Percentiles rank a stretch among this genome's conserved stretches.
Conservation (phyloP, 2,329 filamentous ascomycete species). For the Tolypocladium tundrense region DNA sequence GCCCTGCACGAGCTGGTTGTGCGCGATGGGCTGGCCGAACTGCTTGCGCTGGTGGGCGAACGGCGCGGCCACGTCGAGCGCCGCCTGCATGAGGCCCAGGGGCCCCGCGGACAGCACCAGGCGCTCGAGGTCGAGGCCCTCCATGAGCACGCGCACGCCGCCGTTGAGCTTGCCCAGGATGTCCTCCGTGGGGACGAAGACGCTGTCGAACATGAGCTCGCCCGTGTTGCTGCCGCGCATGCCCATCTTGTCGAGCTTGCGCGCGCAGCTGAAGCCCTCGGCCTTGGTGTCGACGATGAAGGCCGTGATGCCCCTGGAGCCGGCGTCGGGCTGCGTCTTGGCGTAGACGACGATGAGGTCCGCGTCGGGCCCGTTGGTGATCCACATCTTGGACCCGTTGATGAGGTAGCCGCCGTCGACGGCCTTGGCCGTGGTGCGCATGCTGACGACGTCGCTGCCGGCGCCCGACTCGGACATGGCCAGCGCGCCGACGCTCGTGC, state of each 20-base stretch:
- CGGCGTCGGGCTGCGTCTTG: constrained; percentile 74
- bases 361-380: constrained; percentile 96
- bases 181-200: constrained; percentile 79
- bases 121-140: constrained; percentile 87
- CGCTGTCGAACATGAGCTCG: constrained; percentile 80
- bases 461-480: constrained; percentile 93
- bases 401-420: constrained; percentile 79
- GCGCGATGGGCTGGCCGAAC: constrained; percentile 76
- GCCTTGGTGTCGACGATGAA: constrained; percentile 71
- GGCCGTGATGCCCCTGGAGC: constrained; percentile 85
- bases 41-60: constrained; percentile 86
- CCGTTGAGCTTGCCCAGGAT: constrained; percentile 70
- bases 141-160: constrained; percentile 88
- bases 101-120: constrained; percentile 87
- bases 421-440: constrained; percentile 75
- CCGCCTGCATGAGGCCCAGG: constrained; percentile 87
- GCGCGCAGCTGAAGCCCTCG: constrained; percentile 72
- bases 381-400: constrained; percentile 98
- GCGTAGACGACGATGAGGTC: constrained; percentile 91
- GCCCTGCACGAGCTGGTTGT: constrained; percentile 88
- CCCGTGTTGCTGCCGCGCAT: constrained; percentile 97
- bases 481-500: constrained; percentile 72
- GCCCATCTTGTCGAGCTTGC: constrained; percentile 94
- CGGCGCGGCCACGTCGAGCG: constrained; percentile 75
- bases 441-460: constrained; percentile 88